Base-by-base conservation (phyloP, 2,329 filamentous ascomycete species). In the Pseudocercospora crystallina region DNA sequence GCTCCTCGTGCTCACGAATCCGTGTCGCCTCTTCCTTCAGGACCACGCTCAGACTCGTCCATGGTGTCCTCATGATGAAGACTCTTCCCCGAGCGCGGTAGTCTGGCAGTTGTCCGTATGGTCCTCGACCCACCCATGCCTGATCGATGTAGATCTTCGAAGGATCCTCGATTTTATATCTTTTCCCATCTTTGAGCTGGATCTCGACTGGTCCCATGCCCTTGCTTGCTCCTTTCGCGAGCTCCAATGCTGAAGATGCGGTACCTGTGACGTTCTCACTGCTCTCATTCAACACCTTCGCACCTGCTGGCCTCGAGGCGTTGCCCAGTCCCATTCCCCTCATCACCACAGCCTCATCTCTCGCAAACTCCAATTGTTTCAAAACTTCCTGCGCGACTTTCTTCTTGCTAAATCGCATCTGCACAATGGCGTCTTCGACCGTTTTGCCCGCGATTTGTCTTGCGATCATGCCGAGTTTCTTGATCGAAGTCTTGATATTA, bases 371-470 rank as follows among this genome's bases (percentile, higher is more conserved):
- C 13, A 99, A 76, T 66, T 94, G 88, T 65, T 83, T 85, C 61
- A 81, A 76, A 26, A 97, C 83, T 65, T 96, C 90, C 60, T 82
- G 77, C 5, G 92, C 89, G 57, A 87, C 87, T 76, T 90, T 92
- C 82, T 99, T 99, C 77, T 90, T 89, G 70, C 86, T 92, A 76
- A 92, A 97, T 49, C 86, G 83, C 89, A 99, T 96, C 78, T 99
- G 94, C 47, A 88, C 74, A 60, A 97, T 89, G 11, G 94, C 94
- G 32, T 99, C 91, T 51, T 95, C 90, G 54, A 99, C 78, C n/a
- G 86, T 85, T 80, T 96, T 97, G 60, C 94, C 94, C 2, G 84
- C 80, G 65, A 99, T 94, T 74, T 97, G 94, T 48, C 87, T 83
- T 17, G 92, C 85, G 43, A 99, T 75, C 63, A 88, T 86, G 45